phyloP scores from a whole-genome alignment of 768 basidiomycete genomes.

The Tulasnella sp. region DNA sequence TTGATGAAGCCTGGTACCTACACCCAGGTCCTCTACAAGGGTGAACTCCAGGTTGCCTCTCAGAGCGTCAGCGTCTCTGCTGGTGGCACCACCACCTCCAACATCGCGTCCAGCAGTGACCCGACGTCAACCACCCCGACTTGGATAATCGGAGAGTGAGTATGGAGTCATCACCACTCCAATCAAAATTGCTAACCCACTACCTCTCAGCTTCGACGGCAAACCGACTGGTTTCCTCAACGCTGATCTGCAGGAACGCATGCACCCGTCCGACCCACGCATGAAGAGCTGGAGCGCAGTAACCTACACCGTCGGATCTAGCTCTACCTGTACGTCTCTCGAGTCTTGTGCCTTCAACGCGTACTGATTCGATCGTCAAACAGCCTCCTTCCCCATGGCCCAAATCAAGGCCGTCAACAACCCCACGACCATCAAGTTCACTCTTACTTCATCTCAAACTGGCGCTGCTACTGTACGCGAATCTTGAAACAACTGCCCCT shows the following conservation, averaged over 20 bases:
- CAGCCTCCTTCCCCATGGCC: conserved; percentile 36
- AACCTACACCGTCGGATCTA: not conserved
- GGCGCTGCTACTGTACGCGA: conserved; percentile 32
- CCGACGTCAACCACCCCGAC: not conserved
- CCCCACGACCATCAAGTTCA: conserved; percentile 27
- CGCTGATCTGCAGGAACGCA: conserved; percentile 22
- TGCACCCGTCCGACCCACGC: not conserved
- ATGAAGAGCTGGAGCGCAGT: not conserved
- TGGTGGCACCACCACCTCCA: conserved; percentile 29
- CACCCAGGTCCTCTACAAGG: conserved; percentile 34
- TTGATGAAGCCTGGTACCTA: conserved; percentile 41
- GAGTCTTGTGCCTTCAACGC: not conserved
- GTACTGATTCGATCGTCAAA: not conserved
- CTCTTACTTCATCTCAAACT: conserved; percentile 23
- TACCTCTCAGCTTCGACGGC: not conserved
- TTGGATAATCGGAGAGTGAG: not conserved
- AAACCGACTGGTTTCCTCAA: conserved; percentile 32
- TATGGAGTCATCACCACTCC: not conserved
- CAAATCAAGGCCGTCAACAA: conserved; percentile 38
- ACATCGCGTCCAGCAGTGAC: conserved; percentile 16
- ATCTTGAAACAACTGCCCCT: conserved; percentile 6
- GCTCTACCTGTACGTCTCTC: not conserved
- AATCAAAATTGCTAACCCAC: not conserved
- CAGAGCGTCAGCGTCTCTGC: conserved; percentile 33
- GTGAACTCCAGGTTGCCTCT: conserved; percentile 35